A percentile compares a stretch with the other conserved stretches of the same genome.
phyloP scores from a whole-genome alignment of 441 rosid species.

The Biscutella laevigata region DNA sequence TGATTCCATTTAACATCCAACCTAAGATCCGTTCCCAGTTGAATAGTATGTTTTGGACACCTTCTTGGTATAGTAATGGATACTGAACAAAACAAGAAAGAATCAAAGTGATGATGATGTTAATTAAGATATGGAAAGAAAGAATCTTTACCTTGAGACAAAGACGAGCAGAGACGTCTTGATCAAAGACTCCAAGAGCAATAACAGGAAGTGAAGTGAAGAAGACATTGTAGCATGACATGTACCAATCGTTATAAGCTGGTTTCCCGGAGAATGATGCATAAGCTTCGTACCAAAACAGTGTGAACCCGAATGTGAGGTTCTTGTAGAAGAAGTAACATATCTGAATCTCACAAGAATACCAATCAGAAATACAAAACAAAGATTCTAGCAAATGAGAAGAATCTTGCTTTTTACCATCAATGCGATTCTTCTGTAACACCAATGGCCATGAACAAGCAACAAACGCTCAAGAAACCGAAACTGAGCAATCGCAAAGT shows the following conservation, averaged over 20 bases:
- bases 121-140: not conserved
- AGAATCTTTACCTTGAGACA: constrained; percentile 55
- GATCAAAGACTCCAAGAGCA: constrained; percentile 86
- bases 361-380: not conserved
- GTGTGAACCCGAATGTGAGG: constrained; percentile 70
- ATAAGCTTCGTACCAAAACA: constrained; percentile 81
- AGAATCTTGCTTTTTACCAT: constrained; percentile 43
- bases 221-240: constrained; percentile 88
- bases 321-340: constrained; percentile 97
- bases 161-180: constrained; percentile 75
- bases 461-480: constrained; percentile 65
- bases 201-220: constrained; percentile 95
- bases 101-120: not conserved
- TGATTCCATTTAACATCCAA: constrained; percentile 78
- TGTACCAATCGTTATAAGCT: constrained; percentile 91
- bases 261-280: constrained; percentile 87
- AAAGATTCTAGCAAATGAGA: not conserved
- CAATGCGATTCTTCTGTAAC: constrained; percentile 77
- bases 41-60: constrained; percentile 63
- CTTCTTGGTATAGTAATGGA: constrained; percentile 70
- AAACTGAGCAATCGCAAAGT: constrained; percentile 89
- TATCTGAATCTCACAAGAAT: constrained; percentile 40
- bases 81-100: constrained; percentile 30
- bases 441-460: constrained; percentile 96
- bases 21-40: constrained; percentile 69